Evolutionary conservation across 306 rosid species (phyloP).

Genomic region (Vigna radiata): DNA sequence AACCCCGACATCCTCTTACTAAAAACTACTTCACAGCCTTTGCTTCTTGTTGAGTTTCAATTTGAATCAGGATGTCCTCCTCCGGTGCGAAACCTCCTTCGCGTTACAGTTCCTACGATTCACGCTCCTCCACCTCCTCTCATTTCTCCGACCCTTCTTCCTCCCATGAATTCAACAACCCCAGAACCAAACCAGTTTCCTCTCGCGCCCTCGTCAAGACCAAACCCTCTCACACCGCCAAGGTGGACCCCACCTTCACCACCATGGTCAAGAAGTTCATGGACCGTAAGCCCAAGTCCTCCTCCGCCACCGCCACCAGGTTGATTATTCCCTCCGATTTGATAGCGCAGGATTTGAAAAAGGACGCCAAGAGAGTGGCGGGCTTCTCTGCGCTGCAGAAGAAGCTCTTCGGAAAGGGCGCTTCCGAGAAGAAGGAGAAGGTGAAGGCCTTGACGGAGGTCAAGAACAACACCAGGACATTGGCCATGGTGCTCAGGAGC

Average conservation of each 20-base stretch:
- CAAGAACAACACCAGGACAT: constrained; percentile 83
- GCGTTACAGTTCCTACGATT: constrained; percentile 80
- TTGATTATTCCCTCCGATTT: constrained; percentile 72
- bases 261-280: constrained; percentile 78
- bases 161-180: constrained; percentile 62
- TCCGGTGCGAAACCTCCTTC: constrained; percentile 64
- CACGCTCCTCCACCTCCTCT: constrained; percentile 80
- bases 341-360: constrained; percentile 72
- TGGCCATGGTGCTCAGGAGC: constrained; percentile 91
- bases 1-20: constrained; percentile 18
- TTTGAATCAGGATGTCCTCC: constrained; percentile 55
- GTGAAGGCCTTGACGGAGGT: constrained; percentile 95
- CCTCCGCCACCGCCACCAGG: constrained; percentile 32
- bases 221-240: constrained; percentile 57
- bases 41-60: neutral
- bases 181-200: constrained; percentile 45
- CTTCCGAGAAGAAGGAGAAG: constrained; percentile 55
- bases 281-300: constrained; percentile 64
- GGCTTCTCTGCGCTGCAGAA: constrained; percentile 68
- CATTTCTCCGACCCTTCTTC: constrained; percentile 82
- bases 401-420: constrained; percentile 79
- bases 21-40: neutral
- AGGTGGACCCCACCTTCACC: constrained; percentile 68
- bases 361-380: constrained; percentile 63
- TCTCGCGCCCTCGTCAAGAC: constrained; percentile 72